Base-by-base conservation (phyloP, 2,329 filamentous ascomycete genomes). In the Ceratocystis albifundus region DNA sequence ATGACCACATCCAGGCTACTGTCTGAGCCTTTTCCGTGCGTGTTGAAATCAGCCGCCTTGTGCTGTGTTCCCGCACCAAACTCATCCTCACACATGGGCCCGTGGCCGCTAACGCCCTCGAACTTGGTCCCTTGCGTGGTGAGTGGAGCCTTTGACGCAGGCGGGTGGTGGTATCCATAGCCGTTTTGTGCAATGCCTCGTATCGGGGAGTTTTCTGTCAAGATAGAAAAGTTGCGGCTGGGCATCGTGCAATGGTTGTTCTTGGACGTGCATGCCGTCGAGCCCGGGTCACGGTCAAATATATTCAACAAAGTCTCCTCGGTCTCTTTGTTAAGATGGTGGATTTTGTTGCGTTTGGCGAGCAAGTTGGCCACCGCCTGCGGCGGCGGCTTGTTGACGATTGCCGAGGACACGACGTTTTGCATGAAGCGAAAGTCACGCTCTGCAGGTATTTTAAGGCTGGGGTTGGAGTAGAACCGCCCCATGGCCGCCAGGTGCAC, bases 231-330 rank as follows among this genome's bases (percentile, higher is more conserved):
- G 74, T 99, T 99, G 28, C 94, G 85, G 70, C 90, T 92, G 1
- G 96, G 85, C 76, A 96, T 96, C 10, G 92, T 96, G 69, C 90
- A 88, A 69, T 89, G 83, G 75, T 96, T 96, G 73, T 82, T 87
- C 55, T 78, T 78, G 0, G 86, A 83, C 3, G 88, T 89, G 77
- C 92, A 96, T 82, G 63, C 89, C 72, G 74, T 84, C 73, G 75
- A 82, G 71, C 96, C 91, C 0, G 95, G 91, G 71, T 96, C 92
- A 72, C 89, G 88, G 69, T 90, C 83, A 75, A 99, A 99, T 71
- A 97, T 85, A n/a, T 88, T 86, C 70, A 97, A 86, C 75, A 97
- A 85, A 50, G 94, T 92, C 77, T 99, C 94, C 72, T 96, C 90
- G 0, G 94, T 99, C 66, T 90, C 77, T 36, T 74, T 71, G 74